A percentile compares a stretch with the other conserved stretches of the same genome.
Conservation (phyloP, 176 grass and related monocot species). For the Ensete glaucum region DNA sequence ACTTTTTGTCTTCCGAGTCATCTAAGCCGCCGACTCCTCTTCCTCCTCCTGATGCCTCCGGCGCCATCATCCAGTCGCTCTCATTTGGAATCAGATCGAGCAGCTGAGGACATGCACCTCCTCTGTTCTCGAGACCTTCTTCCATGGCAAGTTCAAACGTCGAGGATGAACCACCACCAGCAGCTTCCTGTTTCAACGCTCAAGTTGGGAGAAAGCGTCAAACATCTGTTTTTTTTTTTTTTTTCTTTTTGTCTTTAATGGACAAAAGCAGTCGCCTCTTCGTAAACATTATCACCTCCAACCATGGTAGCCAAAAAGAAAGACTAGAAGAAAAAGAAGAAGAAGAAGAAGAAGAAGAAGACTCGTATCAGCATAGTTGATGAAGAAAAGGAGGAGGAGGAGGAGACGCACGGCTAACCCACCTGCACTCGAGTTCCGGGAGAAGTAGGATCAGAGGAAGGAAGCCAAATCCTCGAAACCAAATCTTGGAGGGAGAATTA, state of each 20-base stretch:
- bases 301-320: neutral
- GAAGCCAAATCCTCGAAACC: slow-evolving; percentile 6
- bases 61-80: slow-evolving; percentile 36
- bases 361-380: too few species aligned
- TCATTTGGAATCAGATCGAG: slow-evolving; percentile 75
- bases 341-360: too few species aligned
- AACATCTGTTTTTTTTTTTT: neutral
- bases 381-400: too few species aligned
- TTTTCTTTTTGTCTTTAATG: too few species aligned
- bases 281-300: neutral
- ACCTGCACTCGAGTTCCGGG: neutral
- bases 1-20: slow-evolving; percentile 47
- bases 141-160: slow-evolving; percentile 41
- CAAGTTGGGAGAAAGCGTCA: slow-evolving; percentile 4
- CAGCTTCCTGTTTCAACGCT: neutral
- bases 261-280: too few species aligned
- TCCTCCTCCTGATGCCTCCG: slow-evolving; percentile 18
- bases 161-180: slow-evolving; percentile 1
- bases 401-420: neutral
- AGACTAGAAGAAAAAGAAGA: neutral
- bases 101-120: slow-evolving; percentile 35
- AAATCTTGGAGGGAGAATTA: slow-evolving; percentile 4
- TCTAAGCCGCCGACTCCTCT: slow-evolving; percentile 7
- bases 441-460: neutral
- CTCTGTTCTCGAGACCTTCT: slow-evolving; percentile 35